These are phyloP conservation scores for Kwoniella botswanensis DNA, from an alignment of 768 basidiomycete genomes.

Conservation along the genomic window DNA sequence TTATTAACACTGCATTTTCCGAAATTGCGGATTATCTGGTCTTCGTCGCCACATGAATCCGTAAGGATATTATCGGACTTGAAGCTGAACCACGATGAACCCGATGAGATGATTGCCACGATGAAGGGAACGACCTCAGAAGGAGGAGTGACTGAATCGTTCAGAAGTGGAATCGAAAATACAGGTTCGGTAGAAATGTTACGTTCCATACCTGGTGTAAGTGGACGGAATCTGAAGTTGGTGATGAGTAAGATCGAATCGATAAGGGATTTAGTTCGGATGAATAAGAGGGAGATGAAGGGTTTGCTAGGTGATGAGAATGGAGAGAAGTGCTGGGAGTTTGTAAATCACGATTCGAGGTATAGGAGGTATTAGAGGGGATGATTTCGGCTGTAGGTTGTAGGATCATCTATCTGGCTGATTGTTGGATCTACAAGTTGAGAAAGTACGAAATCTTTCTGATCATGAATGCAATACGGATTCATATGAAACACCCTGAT, in stretches of 20 bases:
- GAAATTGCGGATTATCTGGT: conserved; percentile 93
- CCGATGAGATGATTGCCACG: conserved; percentile 76
- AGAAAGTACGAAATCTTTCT: too few species aligned
- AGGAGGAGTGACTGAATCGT: conserved; percentile 55
- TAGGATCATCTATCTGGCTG: too few species aligned
- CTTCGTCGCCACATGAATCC: conserved; percentile 90
- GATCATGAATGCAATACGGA: too few species aligned
- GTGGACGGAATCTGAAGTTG: conserved; percentile 79
- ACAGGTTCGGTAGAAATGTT: conserved; percentile 76
- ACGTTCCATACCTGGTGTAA: conserved; percentile 80
- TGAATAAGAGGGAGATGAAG: conserved; percentile 56
- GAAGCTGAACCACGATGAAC: conserved; percentile 78
- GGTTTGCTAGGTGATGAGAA: conserved; percentile 70
- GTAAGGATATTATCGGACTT: conserved; percentile 91
- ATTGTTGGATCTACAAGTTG: too few species aligned
- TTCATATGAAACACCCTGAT: too few species aligned
- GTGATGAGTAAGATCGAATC: conserved; percentile 78
- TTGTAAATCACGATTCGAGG: conserved; percentile 62
- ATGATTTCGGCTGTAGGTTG: too few species aligned
- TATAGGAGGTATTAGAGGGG: conserved; percentile 5
- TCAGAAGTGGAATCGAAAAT: conserved; percentile 58
- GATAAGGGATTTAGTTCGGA: conserved; percentile 67
- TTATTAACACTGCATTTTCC: conserved; percentile 89
- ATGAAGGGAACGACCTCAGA: conserved; percentile 71
- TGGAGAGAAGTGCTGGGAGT: conserved; percentile 78